A percentile compares a stretch with the other conserved stretches of the same genome.
These are phyloP conservation scores for Zoysia matrella DNA, from an alignment of 202 grass and related monocot species.

Conservation along the genomic window DNA sequence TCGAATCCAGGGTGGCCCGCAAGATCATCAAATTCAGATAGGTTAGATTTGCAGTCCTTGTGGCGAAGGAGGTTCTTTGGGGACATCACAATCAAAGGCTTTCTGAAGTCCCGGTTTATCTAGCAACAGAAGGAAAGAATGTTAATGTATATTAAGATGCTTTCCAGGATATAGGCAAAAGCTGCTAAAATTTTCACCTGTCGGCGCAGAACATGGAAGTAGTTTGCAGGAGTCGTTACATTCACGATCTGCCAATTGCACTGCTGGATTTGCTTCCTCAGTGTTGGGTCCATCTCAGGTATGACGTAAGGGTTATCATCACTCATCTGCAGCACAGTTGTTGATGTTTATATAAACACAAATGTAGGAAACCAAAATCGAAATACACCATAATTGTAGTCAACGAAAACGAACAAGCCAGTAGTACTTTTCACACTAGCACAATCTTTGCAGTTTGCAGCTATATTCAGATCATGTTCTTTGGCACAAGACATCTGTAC, in stretches of 20 bases:
- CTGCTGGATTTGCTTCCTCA: too few relatives aligned
- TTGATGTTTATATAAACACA: constrained; percentile 9
- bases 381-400: neutral
- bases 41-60: too few relatives aligned
- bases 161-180: neutral
- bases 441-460: neutral
- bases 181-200: constrained; percentile 61
- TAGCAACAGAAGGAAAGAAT: neutral
- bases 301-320: too few relatives aligned
- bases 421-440: neutral
- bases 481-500: neutral
- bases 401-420: neutral
- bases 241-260: constrained; percentile 52
- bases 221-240: constrained; percentile 95
- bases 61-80: too few relatives aligned
- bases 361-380: constrained; percentile 27
- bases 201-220: constrained; percentile 93
- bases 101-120: too few relatives aligned
- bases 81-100: too few relatives aligned
- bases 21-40: too few relatives aligned
- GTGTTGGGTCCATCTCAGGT: too few relatives aligned
- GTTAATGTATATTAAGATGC: constrained; percentile 21
- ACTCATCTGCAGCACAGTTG: neutral
- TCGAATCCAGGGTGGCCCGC: too few relatives aligned
- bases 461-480: constrained; percentile 10